Percentiles rank a stretch among this genome's conserved stretches.
Conservation (phyloP, 768 basidiomycete genomes). For the Panaeolus papilionaceus region DNA sequence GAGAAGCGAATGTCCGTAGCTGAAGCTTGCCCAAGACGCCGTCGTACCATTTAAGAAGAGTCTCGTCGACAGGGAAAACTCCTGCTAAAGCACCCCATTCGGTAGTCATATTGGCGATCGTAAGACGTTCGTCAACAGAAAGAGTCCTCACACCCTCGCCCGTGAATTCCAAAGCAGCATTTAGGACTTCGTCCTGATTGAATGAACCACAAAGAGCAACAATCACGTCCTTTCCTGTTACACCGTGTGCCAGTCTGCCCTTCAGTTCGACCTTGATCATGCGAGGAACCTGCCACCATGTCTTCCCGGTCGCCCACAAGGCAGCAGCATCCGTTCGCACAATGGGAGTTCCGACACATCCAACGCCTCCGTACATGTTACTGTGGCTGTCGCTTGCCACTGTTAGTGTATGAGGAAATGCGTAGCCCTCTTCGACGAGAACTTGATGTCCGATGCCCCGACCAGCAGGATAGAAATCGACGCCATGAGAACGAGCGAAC, state of each 20-base stretch:
- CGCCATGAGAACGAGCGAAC: constrained; percentile 82
- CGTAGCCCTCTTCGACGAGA: constrained; percentile 97
- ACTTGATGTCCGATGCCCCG: constrained; percentile 98
- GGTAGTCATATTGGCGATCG: constrained; percentile 99
- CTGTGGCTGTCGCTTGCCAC: constrained; percentile 97
- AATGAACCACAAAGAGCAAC: constrained; percentile 96
- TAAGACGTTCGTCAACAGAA: constrained; percentile 89
- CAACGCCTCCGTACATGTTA: constrained; percentile 99
- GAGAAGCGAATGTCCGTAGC: constrained; percentile 70
- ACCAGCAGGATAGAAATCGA: constrained; percentile 98
- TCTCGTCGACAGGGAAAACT: constrained; percentile 91
- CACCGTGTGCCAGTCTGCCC: constrained; percentile 83
- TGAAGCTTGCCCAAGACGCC: constrained; percentile 73
- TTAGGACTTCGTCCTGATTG: constrained; percentile 96
- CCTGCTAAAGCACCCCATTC: constrained; percentile 99
- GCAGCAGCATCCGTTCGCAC: constrained; percentile 95
- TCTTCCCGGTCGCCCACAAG: constrained; percentile 97
- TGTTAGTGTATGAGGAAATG: constrained; percentile 93
- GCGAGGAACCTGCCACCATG: constrained; percentile 99
- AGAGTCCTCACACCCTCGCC: constrained; percentile 85
- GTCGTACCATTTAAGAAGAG: constrained; percentile 88
- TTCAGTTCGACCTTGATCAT: constrained; percentile 94
- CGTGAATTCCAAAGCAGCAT: constrained; percentile 95
- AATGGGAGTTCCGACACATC: constrained; percentile 96
- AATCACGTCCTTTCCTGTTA: constrained; percentile 98